Conservation (phyloP, 2,329 filamentous ascomycete species). For the Cladosporium austrohemisphaericum region DNA sequence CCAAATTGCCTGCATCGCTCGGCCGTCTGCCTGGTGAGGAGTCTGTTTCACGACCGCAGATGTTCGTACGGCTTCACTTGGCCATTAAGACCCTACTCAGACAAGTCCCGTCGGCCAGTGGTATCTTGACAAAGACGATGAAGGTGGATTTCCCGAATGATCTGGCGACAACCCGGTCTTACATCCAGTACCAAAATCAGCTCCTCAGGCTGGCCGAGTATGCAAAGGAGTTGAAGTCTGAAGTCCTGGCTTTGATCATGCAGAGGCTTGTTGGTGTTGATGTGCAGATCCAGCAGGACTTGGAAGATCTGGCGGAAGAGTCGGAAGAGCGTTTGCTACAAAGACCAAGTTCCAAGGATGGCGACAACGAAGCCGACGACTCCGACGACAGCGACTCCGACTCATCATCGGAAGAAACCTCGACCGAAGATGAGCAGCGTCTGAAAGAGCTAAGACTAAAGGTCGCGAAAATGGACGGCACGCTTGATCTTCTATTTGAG, state of each 20-base stretch:
- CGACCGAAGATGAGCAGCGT: conserved; percentile 55
- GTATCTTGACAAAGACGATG: conserved; percentile 57
- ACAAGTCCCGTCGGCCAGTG: conserved; percentile 75
- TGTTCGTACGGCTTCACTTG: conserved; percentile 71
- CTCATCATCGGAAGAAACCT: conserved; percentile 57
- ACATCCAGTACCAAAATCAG: conserved; percentile 85
- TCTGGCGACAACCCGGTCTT: conserved; percentile 69
- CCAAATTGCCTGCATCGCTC: conserved; percentile 53
- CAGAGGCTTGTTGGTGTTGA: conserved; percentile 90
- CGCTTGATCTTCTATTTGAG: conserved; percentile 82
- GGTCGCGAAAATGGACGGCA: conserved; percentile 85
- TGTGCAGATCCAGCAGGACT: conserved; percentile 87
- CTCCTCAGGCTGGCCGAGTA: conserved; percentile 74
- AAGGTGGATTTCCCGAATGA: conserved; percentile 34
- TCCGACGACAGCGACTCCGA: conserved; percentile 64
- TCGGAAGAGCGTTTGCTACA: conserved; percentile 69
- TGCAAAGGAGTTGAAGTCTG: conserved; percentile 70
- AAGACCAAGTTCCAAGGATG: conserved; percentile 45
- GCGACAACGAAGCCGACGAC: conserved; percentile 48
- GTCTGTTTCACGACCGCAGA: conserved; percentile 58
- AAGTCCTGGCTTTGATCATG: conserved; percentile 78
- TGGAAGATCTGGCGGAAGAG: conserved; percentile 90
- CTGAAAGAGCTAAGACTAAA: conserved; percentile 73
- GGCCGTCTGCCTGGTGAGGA: conserved; percentile 53
- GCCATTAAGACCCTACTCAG: conserved; percentile 71